Percentiles rank a stretch among this genome's conserved stretches.
These are phyloP conservation scores for Cladophialophora immunda DNA, from an alignment of 2,329 filamentous ascomycete genomes.

Conservation along the genomic window DNA sequence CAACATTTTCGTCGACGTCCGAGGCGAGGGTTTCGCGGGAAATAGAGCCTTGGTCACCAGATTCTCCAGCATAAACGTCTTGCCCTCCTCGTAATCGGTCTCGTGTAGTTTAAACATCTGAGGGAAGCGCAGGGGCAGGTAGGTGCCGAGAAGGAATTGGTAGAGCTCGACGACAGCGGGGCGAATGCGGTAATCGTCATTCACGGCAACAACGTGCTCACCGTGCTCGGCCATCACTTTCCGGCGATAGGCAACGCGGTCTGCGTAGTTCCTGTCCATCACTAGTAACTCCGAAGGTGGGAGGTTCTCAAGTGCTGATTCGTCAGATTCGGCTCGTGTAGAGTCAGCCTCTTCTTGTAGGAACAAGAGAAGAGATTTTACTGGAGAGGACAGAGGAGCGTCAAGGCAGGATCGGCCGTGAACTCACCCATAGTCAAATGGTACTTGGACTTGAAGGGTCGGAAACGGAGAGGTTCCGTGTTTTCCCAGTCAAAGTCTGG, in stretches of 20 bases:
- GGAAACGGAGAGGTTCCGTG: conserved; percentile 61
- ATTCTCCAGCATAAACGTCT: conserved; percentile 53
- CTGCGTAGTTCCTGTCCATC: conserved; percentile 67
- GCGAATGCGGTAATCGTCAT: conserved; percentile 50
- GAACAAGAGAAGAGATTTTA: conserved; percentile 10
- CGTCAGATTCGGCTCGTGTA: conserved; percentile 31
- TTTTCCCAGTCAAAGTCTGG: conserved; percentile 60
- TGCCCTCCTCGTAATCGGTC: conserved; percentile 41
- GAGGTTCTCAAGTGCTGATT: conserved; percentile 61
- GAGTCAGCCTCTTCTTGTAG: conserved; percentile 32
- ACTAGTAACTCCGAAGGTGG: conserved; percentile 63
- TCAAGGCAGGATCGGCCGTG: not conserved
- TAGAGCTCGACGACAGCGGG: conserved; percentile 66
- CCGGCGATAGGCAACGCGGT: conserved; percentile 60
- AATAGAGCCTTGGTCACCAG: conserved; percentile 54
- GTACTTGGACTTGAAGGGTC: conserved; percentile 69
- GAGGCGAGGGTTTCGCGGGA: conserved; percentile 46
- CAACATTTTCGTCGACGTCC: conserved; percentile 48
- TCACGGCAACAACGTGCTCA: conserved; percentile 51
- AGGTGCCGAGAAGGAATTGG: conserved; percentile 61
- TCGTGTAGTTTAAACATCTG: conserved; percentile 57
- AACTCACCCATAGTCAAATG: conserved; percentile 69
- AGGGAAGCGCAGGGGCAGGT: conserved; percentile 67
- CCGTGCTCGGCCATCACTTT: conserved; percentile 56
- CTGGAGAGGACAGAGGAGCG: not conserved